Base-by-base conservation (phyloP, 2,329 filamentous ascomycete genomes). In the Thelonectria discophora region DNA sequence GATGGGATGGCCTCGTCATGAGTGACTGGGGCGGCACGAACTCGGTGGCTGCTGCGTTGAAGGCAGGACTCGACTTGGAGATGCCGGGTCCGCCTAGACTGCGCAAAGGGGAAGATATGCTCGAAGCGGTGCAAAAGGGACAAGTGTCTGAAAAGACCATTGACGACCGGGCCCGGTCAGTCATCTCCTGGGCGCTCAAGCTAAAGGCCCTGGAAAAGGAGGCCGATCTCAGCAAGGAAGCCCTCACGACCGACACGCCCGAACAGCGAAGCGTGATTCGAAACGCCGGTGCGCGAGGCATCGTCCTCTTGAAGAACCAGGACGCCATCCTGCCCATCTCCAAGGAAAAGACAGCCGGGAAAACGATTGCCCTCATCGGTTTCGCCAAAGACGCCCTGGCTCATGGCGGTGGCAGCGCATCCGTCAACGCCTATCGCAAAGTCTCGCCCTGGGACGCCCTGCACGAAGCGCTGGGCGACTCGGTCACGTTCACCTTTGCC, bases 231-330 rank as follows among this genome's bases (percentile, higher is more conserved):
- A 55, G 55, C 5, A 67, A 69, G 40, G 51, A 66, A 30, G 64
- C 63, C 3, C 34, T 24, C 11, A 37, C 2, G 34, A 40, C 67
- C 48, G 60, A 72, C 55, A 68, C 63, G 39, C 73, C 71, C 13
- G 73, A 76, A 50, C 62, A 68, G 34, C 58, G 48, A 15, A 52
- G 52, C 12, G 50, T 69, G 3, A 67, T 69, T 34, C 58, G 66
- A 13, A 60, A 66, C 24, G 64, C 62, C 13, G 63, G 63, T 15
- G 50, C 64, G 13, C 83, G 89, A 72, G 87, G 87, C 1, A 71
- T 89, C 34, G 87, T 86, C 0, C 75, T 90, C 7, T 75, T 90
- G 56, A 89, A 89, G 74, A 89, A 89, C 64, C 81, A 88, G 58
- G 80, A 81, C 2, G 75, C 74, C 3, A 72, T 88, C 12, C 75